Conservation (phyloP, 148 eudicot genomes). For the Vaccinium myrtillus region DNA sequence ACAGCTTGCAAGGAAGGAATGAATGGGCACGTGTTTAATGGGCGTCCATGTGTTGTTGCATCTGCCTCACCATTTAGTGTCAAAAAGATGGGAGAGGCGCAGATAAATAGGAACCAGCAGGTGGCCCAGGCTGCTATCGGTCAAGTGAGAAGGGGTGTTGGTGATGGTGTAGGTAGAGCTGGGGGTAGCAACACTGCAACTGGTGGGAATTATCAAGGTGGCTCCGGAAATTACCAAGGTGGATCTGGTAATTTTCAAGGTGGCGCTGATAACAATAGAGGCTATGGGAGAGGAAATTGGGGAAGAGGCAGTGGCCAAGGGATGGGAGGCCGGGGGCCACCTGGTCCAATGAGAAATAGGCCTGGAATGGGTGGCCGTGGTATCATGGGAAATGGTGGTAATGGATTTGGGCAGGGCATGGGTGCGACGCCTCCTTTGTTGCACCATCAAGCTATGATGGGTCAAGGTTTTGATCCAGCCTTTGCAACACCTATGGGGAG, state of each 20-base stretch:
- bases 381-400: conserved; percentile 68
- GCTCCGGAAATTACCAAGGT: neutral
- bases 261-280: conserved; percentile 37
- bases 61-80: conserved; percentile 73
- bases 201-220: conserved; percentile 34
- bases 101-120: conserved; percentile 56
- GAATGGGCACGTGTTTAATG: conserved; percentile 80
- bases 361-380: conserved; percentile 66
- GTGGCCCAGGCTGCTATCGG: conserved; percentile 17
- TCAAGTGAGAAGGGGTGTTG: conserved; percentile 22
- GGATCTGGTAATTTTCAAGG: conserved; percentile 43
- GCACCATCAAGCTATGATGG: conserved; percentile 89
- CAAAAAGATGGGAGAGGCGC: conserved; percentile 75
- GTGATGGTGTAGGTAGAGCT: conserved; percentile 43
- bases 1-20: conserved; percentile 78
- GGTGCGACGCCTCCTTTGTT: conserved; percentile 61
- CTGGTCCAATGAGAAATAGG: conserved; percentile 58
- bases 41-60: conserved; percentile 81
- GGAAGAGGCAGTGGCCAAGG: conserved; percentile 76
- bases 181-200: conserved; percentile 39
- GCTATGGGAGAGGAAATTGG: conserved; percentile 68
- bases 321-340: conserved; percentile 60
- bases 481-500: conserved; percentile 90
- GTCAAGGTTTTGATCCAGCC: conserved; percentile 80
- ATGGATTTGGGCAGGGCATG: conserved; percentile 71